Conservation (phyloP, 768 basidiomycete species). For the Trametes punicea region DNA sequence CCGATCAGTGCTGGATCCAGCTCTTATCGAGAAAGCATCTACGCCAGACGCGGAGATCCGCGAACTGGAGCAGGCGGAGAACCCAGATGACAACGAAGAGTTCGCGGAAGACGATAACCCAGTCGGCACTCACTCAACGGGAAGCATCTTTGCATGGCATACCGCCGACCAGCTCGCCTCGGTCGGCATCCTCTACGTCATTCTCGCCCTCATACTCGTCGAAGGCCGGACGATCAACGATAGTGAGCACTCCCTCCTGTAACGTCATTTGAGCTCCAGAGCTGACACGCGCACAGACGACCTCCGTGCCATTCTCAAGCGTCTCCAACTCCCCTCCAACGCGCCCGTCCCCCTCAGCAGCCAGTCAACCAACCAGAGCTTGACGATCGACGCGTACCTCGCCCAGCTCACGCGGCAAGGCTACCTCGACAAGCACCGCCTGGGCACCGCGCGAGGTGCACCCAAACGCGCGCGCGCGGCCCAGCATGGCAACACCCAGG, state of each 20-base stretch:
- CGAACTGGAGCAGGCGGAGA: slow-evolving; percentile 49
- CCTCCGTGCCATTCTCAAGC: slow-evolving; percentile 65
- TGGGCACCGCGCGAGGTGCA: slow-evolving; percentile 42
- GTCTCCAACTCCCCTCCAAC: slow-evolving; percentile 56
- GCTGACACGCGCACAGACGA: slow-evolving; percentile 48
- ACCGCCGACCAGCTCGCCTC: slow-evolving; percentile 61
- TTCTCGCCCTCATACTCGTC: slow-evolving; percentile 83
- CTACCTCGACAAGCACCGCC: slow-evolving; percentile 68
- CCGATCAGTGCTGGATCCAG: slow-evolving; percentile 64
- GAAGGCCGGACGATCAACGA: slow-evolving; percentile 73
- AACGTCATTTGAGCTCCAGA: neutral
- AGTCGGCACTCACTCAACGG: slow-evolving; percentile 45
- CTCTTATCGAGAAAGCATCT: slow-evolving; percentile 60
- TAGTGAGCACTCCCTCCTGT: slow-evolving; percentile 47
- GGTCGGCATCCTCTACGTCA: slow-evolving; percentile 73
- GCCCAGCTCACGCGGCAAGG: slow-evolving; percentile 60
- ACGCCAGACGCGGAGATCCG: slow-evolving; percentile 40
- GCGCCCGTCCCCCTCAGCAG: slow-evolving; percentile 49
- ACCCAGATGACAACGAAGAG: slow-evolving; percentile 44
- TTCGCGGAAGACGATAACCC: slow-evolving; percentile 49
- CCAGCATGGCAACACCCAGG: slow-evolving; percentile 27
- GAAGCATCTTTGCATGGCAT: slow-evolving; percentile 75
- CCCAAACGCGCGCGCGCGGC: slow-evolving; percentile 54
- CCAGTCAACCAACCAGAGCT: slow-evolving; percentile 45
- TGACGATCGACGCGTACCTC: slow-evolving; percentile 67